Base-by-base conservation (phyloP, 2,329 filamentous ascomycete genomes). In the Nothophaeocryptopus gaeumannii region DNA sequence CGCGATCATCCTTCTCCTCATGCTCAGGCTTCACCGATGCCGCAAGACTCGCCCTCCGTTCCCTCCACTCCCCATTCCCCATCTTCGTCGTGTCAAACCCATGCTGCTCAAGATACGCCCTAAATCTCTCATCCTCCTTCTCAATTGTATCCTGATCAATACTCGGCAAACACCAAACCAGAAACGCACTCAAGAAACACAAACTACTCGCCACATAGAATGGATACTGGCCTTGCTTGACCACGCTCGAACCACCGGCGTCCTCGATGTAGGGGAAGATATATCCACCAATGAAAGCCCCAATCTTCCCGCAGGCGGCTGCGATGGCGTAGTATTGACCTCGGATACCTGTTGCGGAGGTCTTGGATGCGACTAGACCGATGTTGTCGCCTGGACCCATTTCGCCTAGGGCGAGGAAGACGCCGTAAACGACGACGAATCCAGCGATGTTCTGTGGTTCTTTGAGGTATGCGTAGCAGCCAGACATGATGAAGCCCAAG, bases 371-470 rank as follows among this genome's bases (percentile, higher is more conserved):
- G 29, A 95, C 70, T 0, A 96, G 78, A 2, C 90, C 90, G 59
- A 96, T 95, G 68, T 96, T 96, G 74, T 96, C 88, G 10, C 91
- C 91, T 0, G 91, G 89, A 0, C 91, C 90, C 35, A 95, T 72
- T 68, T 93, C 89, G 42, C 88, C 88, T 1, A 92, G 76, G 80
- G 47, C 51, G 1, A 89, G 74, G 72, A 93, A 93, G 56, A 93
- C 77, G 12, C 80, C 88, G 60, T 90, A 92, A 2, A 92, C 81
- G 5, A 90, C 85, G 1, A 88, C 84, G 59, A 93, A 95, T 0
- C 77, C 87, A 7, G 77, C 88, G 4, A 93, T 82, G 52, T 89
- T 82, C 52, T 77, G 64, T 0, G 83, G 74, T 44, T 82, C 78
- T 0, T 83, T 82, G n/a, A 96, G 79, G 45, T 78, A 78, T 5